Conservation (phyloP, 1,284 basidiomycete species). For the Jaminaea rosea region DNA sequence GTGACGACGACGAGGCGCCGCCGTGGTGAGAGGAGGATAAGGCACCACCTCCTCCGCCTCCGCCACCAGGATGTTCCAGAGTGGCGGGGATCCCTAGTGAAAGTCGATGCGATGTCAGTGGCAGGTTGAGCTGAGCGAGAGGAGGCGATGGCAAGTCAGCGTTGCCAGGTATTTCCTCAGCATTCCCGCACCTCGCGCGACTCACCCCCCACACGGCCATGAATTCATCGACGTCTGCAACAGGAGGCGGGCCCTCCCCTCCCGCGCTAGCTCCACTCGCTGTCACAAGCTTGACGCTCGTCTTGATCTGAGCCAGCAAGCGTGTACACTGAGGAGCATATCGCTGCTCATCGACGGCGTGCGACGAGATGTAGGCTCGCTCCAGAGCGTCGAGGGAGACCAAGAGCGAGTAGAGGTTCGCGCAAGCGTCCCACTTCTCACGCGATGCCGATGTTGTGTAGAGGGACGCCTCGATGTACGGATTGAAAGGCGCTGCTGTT, state of each 20-base stretch:
- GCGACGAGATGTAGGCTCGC: conserved; percentile 81
- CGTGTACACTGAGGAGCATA: conserved; percentile 92
- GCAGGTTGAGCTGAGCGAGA: conserved; percentile 74
- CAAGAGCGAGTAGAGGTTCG: conserved; percentile 84
- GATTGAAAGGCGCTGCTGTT: background rate
- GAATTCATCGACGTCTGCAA: conserved; percentile 54
- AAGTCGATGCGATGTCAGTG: conserved; percentile 80
- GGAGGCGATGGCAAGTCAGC: background rate
- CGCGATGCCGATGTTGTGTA: conserved; percentile 57
- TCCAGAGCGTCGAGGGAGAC: conserved; percentile 89
- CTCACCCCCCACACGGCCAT: conserved; percentile 78
- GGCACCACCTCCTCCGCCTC: no score
- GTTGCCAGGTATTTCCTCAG: background rate
- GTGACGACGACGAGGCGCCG: conserved; percentile 51
- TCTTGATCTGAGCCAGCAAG: conserved; percentile 90
- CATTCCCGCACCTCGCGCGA: conserved; percentile 8
- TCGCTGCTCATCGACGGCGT: conserved; percentile 61
- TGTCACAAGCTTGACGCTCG: conserved; percentile 82
- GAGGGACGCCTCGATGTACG: background rate
- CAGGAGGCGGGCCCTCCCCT: conserved; percentile 9
- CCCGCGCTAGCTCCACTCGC: conserved; percentile 26
- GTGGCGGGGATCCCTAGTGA: conserved; percentile 91
- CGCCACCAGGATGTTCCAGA: conserved; percentile 61
- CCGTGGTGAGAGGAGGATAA: background rate
- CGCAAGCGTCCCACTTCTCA: conserved; percentile 77